Percentiles rank a stretch among this genome's conserved stretches.
Evolutionary conservation across 2,329 filamentous ascomycete species (phyloP).

Genomic region (Paecilomyces variotii): DNA sequence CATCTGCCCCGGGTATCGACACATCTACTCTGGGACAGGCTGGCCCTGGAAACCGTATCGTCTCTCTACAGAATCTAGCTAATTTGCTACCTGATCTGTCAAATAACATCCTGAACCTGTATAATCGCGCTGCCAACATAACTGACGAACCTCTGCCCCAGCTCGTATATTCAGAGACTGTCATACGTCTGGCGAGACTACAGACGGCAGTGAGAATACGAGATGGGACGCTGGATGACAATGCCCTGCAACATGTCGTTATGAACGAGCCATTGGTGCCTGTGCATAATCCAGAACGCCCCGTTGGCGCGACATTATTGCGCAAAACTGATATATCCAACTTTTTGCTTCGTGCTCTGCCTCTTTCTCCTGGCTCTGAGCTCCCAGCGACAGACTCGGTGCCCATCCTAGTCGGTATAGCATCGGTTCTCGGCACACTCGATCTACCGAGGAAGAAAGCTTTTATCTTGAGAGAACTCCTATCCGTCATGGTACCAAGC

Average conservation of each 20-base stretch:
- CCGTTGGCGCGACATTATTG: conserved; percentile 37
- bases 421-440: conserved; percentile 71
- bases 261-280: conserved; percentile 35
- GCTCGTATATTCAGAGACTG: conserved; percentile 48
- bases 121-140: conserved; percentile 45
- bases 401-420: conserved; percentile 75
- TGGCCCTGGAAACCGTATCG: conserved; percentile 40
- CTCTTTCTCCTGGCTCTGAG: conserved; percentile 50
- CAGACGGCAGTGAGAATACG: conserved; percentile 44
- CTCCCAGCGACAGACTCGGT: conserved; percentile 69
- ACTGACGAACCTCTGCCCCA: conserved; percentile 46
- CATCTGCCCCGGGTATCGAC: conserved; percentile 16
- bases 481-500: conserved; percentile 73
- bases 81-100: conserved; percentile 48
- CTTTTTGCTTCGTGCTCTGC: conserved; percentile 62
- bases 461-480: conserved; percentile 76
- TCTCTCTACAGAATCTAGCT: conserved; percentile 43
- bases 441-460: conserved; percentile 84
- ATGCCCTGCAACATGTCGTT: conserved; percentile 54
- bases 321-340: conserved; percentile 56
- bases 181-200: conserved; percentile 47
- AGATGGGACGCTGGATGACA: conserved; percentile 43
- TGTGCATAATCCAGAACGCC: conserved; percentile 25
- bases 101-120: conserved; percentile 50
- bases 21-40: conserved; percentile 32